Evolutionary conservation across 2,329 filamentous ascomycete species (phyloP).

Genomic region (Aspergillus sp.): DNA sequence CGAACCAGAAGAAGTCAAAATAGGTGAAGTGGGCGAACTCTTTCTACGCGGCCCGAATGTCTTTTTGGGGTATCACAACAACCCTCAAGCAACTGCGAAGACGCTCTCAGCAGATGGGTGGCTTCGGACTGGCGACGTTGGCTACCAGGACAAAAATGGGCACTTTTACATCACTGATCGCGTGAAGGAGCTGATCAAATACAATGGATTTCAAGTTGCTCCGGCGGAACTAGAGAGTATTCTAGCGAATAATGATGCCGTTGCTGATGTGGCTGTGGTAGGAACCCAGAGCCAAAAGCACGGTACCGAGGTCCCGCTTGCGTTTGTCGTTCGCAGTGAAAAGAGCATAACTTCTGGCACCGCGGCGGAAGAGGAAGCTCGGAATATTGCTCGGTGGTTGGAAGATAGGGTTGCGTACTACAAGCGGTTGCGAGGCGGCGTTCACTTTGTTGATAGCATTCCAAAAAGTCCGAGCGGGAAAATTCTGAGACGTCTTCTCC

Average conservation of each 20-base stretch:
- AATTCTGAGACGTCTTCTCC: constrained; percentile 40
- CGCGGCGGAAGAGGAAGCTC: constrained; percentile 49
- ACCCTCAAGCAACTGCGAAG: constrained; percentile 56
- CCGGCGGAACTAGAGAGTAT: constrained; percentile 65
- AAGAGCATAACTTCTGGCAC: constrained; percentile 46
- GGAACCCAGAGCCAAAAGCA: constrained; percentile 60
- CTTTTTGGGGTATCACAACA: constrained; percentile 63
- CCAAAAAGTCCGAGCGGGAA: constrained; percentile 51
- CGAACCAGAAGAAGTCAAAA: constrained; percentile 55
- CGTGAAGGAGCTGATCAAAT: constrained; percentile 65
- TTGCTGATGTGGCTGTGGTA: constrained; percentile 63
- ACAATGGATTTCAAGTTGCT: constrained; percentile 70
- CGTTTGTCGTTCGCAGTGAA: constrained; percentile 57
- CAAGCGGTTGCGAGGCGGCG: constrained; percentile 48
- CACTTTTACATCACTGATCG: constrained; percentile 92
- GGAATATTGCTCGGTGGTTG: constrained; percentile 47
- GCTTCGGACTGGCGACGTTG: constrained; percentile 89
- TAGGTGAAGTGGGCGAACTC: constrained; percentile 66
- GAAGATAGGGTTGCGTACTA: constrained; percentile 44
- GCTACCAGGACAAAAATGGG: constrained; percentile 71
- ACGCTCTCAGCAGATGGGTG: constrained; percentile 68
- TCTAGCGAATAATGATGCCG: constrained; percentile 49
- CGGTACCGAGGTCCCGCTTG: constrained; percentile 68
- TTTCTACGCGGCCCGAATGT: constrained; percentile 65
- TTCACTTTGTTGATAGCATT: constrained; percentile 47